Base-by-base conservation (phyloP, 345 rosid genomes). In the Sisymbrium irio region DNA sequence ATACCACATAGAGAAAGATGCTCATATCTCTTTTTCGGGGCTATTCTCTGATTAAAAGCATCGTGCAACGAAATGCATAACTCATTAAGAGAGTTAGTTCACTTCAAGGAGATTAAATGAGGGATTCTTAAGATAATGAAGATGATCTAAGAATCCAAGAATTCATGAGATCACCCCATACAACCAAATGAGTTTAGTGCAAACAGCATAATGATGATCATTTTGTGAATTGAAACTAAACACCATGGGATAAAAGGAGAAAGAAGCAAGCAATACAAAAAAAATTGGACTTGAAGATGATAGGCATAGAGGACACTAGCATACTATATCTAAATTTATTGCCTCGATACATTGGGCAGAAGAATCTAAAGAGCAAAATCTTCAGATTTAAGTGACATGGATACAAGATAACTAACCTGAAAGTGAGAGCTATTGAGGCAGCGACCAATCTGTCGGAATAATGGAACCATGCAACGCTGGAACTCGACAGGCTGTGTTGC, bases 371-470 rank as follows among this genome's bases (percentile, higher is more conserved):
- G 4, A 36, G 56, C 33, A 3, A 42, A 73, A 25, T 42, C 39
- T 57, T 59, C 33, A 27, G 42, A 8, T 49, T 36, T 17, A 25
- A 63, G 55, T 32, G 14, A 72, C 28, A 10, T 10, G 10, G 20
- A 54, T 9, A 47, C 9, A 6, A 7, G 19, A 49, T 33, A 18
- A 73, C 78, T 54, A 62, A 78, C 98, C 98, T 93, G 98, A 82
- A 93, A 93, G 83, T 92, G 97, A 54, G 88, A 83, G 82, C 97
- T 93, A 30, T 88, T 93, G 27, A 93, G 88, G 82, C 96, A 93
- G 70, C 86, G 92, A 45, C 84, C 86, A 65, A 90, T 87, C 83
- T 83, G 96, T 80, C 88, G 84, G 78, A 88, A 93, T 55, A 93
- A 90, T 40, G 93, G 93, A 80, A 88, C 91, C 96, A 90, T 81